Base-by-base conservation (phyloP, 371 early-diverging fungal genomes). In the Dinochytrium kinnereticum region DNA sequence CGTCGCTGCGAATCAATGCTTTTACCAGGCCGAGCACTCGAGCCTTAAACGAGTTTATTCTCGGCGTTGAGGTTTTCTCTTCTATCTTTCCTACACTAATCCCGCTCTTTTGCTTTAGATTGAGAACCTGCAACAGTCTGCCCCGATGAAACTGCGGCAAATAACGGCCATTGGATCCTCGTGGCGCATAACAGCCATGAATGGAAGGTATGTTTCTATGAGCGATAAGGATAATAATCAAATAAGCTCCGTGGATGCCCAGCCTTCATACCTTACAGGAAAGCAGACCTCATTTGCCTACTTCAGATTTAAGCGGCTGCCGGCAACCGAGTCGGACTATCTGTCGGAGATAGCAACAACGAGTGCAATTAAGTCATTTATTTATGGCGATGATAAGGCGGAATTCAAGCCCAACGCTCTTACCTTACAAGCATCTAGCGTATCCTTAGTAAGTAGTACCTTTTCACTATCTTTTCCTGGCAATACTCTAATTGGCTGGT, bases 1-100 rank as follows among this genome's bases (percentile, higher is more conserved):
- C 96, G 2, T 95, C 95, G 0, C 85, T 98, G 31, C 90, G 93
- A 65, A 92, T 98, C 80, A 95, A 95, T 75, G 95, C 95, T 0
- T 96, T 96, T 78, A 94, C 97, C 1, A 84, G 96, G n/a, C 93
- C 93, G 0, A 93, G 95, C 67, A 83, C 90, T 17, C 85, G 85
- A 24, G 81, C 82, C 5, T 83, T 93, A 2, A 88, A 90, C 73
- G 94, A 94, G 73, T 94, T 92, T 69, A 89, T 96, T 31, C 84
- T 98, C 10, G 96, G 96, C 1, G 87, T 97, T 33, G 98, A 97
- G 86, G 88, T 94, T 75, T 70, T 69, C n/a, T 2, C 19, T 0
- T 1, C 37, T 36, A 2, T n/a, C n/a, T n/a, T n/a, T n/a, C n/a
- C n/a, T n/a, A n/a, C n/a, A n/a, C n/a, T n/a, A n/a, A n/a, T n/a